Base-by-base conservation (phyloP, 2,329 filamentous ascomycete genomes). In the Periconia sp. region DNA sequence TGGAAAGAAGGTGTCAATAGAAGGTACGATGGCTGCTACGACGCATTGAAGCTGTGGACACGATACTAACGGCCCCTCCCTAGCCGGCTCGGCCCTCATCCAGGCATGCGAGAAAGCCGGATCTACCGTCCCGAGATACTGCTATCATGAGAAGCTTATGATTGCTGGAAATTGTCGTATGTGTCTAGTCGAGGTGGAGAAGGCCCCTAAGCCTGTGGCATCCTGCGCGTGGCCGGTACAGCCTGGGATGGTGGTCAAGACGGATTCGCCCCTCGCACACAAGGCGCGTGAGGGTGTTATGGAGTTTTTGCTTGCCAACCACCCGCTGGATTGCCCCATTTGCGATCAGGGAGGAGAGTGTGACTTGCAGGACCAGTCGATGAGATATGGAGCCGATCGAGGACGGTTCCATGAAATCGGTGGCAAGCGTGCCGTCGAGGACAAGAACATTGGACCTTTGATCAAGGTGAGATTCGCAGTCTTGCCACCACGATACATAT, bases 141-240 rank as follows among this genome's bases (percentile, higher is more conserved):
- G 92, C 78, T 97, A 97, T 76, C 92, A 96, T 83, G 92, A 97
- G 88, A 97, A 99, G 78, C 83, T 99, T 61, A 91, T 95, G 87
- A 96, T 99, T 81, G 94, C 94, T 66, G 94, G 94, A 75, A 99
- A 97, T 77, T 99, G 94, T 77, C 91, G 94, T 78, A 99, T 99
- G 94, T 99, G 94, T 76, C 78, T 99, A 68, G 94, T 99, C 68
- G 94, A 99, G 79, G 94, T 99, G 58, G 94, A 97, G 78, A 85
- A 85, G 74, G 89, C 90, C 48, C 94, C 94, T 46, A 99, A 99
- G 78, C 94, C 94, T 48, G 92, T 97, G 43, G 94, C 94, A 63
- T 99, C 94, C 52, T 99, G 94, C 75, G 94, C 94, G 61, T 99
- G 94, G 94, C 94, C 94, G 38, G 94, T 97, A 59, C 92, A 96